phyloP scores from a whole-genome alignment of 306 rosid genomes.

The Begonia loranthoides region DNA sequence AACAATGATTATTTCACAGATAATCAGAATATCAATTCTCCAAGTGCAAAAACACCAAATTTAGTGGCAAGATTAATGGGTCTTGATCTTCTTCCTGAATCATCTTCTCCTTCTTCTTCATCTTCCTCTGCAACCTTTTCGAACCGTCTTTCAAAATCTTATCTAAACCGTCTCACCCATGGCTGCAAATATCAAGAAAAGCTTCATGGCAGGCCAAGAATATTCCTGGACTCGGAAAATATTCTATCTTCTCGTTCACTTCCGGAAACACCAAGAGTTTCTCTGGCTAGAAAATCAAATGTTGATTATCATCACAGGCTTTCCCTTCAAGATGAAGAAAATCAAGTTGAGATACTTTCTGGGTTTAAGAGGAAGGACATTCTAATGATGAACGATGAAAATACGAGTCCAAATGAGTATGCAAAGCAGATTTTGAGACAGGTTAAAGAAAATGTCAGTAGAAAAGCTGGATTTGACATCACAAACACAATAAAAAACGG shows the following conservation, averaged over 20 bases:
- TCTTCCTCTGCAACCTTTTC: no score
- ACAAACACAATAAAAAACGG: conserved; percentile 38
- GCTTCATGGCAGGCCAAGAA: conserved; percentile 3
- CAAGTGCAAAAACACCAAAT: conserved; percentile 76
- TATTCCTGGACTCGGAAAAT: no score
- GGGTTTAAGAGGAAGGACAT: background rate
- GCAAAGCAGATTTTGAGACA: conserved; percentile 75
- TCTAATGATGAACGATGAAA: background rate
- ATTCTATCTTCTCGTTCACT: conserved; percentile 25
- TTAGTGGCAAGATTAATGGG: conserved; percentile 96
- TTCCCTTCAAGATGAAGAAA: conserved; percentile 39
- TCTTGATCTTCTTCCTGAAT: conserved; percentile 66
- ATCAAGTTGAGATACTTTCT: no score
- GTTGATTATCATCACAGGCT: conserved; percentile 52
- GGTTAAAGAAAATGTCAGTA: conserved; percentile 45
- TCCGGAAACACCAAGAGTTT: conserved; percentile 70
- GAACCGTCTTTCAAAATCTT: conserved; percentile 10
- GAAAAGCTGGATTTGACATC: conserved; percentile 61
- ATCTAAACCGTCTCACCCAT: background rate
- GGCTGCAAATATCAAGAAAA: conserved; percentile 15
- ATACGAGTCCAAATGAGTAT: conserved; percentile 31
- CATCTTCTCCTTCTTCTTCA: conserved; percentile 22
- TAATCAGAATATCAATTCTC: conserved; percentile 33
- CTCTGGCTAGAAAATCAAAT: conserved; percentile 57
- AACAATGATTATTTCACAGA: conserved; percentile 31